Evolutionary conservation across 495 filamentous ascomycete genomes (phyloP), one percentile per base, ranked within the genome.

Genomic region (Aspergillus bridgeri): DNA sequence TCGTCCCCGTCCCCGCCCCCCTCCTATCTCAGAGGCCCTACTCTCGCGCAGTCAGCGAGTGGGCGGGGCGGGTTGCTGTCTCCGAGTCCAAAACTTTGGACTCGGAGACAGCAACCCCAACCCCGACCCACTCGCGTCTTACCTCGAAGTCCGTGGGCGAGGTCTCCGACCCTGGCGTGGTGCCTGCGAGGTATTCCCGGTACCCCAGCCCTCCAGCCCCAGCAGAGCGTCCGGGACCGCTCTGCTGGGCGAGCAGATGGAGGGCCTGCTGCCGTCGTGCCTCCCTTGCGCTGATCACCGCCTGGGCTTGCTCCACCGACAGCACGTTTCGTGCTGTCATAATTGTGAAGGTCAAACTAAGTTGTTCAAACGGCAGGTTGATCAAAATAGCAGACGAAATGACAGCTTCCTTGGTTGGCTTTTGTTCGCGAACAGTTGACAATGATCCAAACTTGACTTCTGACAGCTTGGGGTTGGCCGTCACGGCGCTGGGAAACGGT

Each of bases 221-320:
- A 2, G 29, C 25, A 2, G 42, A 5, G 11, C 11, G 0, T 43
- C 59, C 29, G 9, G 23, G 5, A 8, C 42, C 38, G 33, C 50
- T 24, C 7, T 48, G n/a, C 17, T 50, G 23, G 33, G 29, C 24
- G 22, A 57, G 57, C 5, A 33, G 49, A 6, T 33, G 45, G n/a
- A 75, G 52, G 2, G 69, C 72, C 19, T 56, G 19, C 5, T 64
- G n/a, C 8, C 72, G 66, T 42, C 69, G 65, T 15, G 56, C 25
- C 50, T 75, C 72, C 19, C 72, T 65, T 55, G 67, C 62, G 1
- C 54, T 33, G 0, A 75, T 45, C 8, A 73, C 52, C 13, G 51
- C 52, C 25, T 57, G 42, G 6, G 66, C 57, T n/a, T 73, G 48
- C 0, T 24, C 33, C 2, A 13, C 11, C 1, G 51, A 58, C 19